Base-by-base conservation (phyloP, 805 yeast genomes). In the Saturnispora mendoncae region DNA sequence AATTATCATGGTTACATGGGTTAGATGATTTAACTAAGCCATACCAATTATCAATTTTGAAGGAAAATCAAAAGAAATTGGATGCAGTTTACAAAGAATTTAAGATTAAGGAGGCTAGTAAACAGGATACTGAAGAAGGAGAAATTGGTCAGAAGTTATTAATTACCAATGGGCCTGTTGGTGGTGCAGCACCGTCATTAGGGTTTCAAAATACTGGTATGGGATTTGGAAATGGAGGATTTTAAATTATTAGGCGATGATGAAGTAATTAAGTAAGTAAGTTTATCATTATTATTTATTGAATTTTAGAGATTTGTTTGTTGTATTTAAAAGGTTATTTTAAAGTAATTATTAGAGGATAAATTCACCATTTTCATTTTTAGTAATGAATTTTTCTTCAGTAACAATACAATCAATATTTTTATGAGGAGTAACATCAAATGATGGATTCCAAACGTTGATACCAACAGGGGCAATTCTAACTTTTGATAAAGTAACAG, bases 361-460 rank as follows among this genome's bases (percentile, higher is more conserved):
- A 51, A 79, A 82, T 8, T 64, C 52, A 2, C 86, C 87, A 12
- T 61, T 35, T 0, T 36, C 32, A 39, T 67, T 63, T 54, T 83
- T 83, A 26, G 63, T 61, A 17, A 72, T 68, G 2, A 69, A 78
- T 3, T 74, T 73, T 41, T 76, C 74, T 62, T 90, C 97, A 1
- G 97, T 90, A 27, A 90, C 85, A 45, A 92, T 86, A 45, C 86
- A 84, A 56, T 87, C 96, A 41, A 90, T 87, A 29, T 81, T 64
- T 34, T 70, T 71, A 52, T 80, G 78, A 0, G 95, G 95, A 3
- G 97, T 86, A 13, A 92, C 86, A 56, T 90, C 98, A 54, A 90
- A 90, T 0, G 97, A 82, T 1, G 98, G 98, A 54, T 92, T 92
- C 97, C 97, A 90, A 2, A 87, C 95, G 4, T 70, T 65, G 25